Percentiles rank a stretch among this genome's conserved stretches.
Conservation (phyloP, 2,329 filamentous ascomycete species). For the Septoria petroselini region DNA sequence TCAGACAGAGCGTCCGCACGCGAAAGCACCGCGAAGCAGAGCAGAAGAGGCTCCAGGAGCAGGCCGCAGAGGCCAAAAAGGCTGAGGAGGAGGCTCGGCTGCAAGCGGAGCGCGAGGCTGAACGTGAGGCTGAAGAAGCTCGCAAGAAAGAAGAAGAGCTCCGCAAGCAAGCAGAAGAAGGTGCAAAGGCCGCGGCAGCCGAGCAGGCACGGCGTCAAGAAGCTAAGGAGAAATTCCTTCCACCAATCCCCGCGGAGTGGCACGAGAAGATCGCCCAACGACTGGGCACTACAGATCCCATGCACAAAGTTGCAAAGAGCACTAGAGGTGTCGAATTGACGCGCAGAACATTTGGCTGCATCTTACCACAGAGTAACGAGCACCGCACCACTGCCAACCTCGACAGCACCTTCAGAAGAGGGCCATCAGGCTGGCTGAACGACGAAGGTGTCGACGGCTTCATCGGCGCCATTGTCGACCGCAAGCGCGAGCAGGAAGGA, state of each 20-base stretch:
- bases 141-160: slow-evolving; percentile 17
- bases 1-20: slow-evolving; percentile 14
- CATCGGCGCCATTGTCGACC: slow-evolving; percentile 58
- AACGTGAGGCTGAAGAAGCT: slow-evolving; percentile 17
- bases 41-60: slow-evolving; percentile 5
- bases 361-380: slow-evolving; percentile 47
- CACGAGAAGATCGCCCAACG: slow-evolving; percentile 39
- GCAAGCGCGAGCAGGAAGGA: slow-evolving; percentile 55
- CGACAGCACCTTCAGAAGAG: slow-evolving; percentile 16
- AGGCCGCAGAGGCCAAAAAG: slow-evolving; percentile 12
- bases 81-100: slow-evolving; percentile 15
- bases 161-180: slow-evolving; percentile 12
- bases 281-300: slow-evolving; percentile 28
- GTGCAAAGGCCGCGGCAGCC: slow-evolving; percentile 15
- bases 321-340: slow-evolving; percentile 46
- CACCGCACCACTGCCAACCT: background rate
- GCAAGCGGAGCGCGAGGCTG: slow-evolving; percentile 16
- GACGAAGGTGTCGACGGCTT: slow-evolving; percentile 71
- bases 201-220: slow-evolving; percentile 10
- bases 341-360: slow-evolving; percentile 60
- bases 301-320: slow-evolving; percentile 33
- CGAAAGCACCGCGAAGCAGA: slow-evolving; percentile 17
- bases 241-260: slow-evolving; percentile 42
- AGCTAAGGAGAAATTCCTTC: slow-evolving; percentile 13
- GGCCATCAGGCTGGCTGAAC: slow-evolving; percentile 63